phyloP scores from a whole-genome alignment of 1,139 yeast species.

The Suhomyces chickasaworum region DNA sequence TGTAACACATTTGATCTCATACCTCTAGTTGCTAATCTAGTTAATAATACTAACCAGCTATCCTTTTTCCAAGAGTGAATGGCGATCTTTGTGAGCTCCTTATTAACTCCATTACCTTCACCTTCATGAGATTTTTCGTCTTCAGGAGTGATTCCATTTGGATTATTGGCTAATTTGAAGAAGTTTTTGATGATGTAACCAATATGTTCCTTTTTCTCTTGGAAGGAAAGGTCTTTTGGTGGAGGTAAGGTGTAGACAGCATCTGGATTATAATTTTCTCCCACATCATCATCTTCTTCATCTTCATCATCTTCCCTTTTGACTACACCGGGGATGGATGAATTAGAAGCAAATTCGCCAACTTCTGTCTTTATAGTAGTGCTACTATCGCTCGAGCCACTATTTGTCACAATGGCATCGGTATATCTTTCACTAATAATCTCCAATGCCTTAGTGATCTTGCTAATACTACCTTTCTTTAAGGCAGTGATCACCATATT shows the following conservation, averaged over 20 bases:
- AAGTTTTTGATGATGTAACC: slow-evolving; percentile 56
- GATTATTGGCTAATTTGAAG: slow-evolving; percentile 43
- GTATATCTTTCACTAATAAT: slow-evolving; percentile 65
- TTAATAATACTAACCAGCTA: slow-evolving; percentile 76
- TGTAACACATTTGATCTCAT: slow-evolving; percentile 38
- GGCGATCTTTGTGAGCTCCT: slow-evolving; percentile 55
- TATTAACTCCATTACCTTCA: slow-evolving; percentile 23
- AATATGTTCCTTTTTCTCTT: slow-evolving; percentile 56
- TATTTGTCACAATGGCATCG: slow-evolving; percentile 19
- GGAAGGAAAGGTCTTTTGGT: slow-evolving; percentile 51
- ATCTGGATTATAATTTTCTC: slow-evolving; percentile 40
- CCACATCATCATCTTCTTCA: slow-evolving; percentile 40
- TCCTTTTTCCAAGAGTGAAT: slow-evolving; percentile 66
- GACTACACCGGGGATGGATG: not conserved
- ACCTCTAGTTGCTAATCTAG: slow-evolving; percentile 83
- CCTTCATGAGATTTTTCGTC: slow-evolving; percentile 25
- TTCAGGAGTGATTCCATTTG: slow-evolving; percentile 16
- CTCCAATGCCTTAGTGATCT: slow-evolving; percentile 66
- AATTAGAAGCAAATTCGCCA: not conserved
- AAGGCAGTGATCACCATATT: slow-evolving; percentile 69
- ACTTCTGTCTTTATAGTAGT: slow-evolving; percentile 13
- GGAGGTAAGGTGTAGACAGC: slow-evolving; percentile 59
- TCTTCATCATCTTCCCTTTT: slow-evolving; percentile 27
- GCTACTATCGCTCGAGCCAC: not conserved
- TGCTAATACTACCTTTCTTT: slow-evolving; percentile 52